A percentile compares a stretch with the other conserved stretches of the same genome.
These are phyloP conservation scores for Ascosphaera acerosa DNA, from an alignment of 2,329 filamentous ascomycete species.

Conservation along the genomic window DNA sequence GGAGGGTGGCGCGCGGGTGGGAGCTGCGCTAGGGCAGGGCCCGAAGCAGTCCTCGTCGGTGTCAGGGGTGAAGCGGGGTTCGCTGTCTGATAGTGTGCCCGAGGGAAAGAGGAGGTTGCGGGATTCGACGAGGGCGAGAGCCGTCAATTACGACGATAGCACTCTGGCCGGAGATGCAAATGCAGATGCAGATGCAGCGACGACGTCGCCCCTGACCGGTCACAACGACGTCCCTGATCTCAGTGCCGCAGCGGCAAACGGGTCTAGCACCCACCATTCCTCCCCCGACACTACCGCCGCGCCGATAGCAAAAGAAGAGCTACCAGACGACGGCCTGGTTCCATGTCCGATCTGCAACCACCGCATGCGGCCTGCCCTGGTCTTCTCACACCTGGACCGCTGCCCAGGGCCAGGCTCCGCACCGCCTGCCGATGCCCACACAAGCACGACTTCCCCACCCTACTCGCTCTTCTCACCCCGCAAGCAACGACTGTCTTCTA, in stretches of 20 bases:
- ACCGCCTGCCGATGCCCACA: too few relatives aligned
- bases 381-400: slow-evolving; percentile 59
- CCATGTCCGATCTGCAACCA: slow-evolving; percentile 58
- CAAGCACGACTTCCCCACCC: too few relatives aligned
- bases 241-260: neutral
- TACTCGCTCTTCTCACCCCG: too few relatives aligned
- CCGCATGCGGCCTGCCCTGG: slow-evolving; percentile 53
- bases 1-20: slow-evolving; percentile 4
- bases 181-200: neutral
- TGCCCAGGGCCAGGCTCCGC: slow-evolving; percentile 21
- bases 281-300: too few relatives aligned
- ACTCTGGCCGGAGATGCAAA: too few relatives aligned
- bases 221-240: neutral
- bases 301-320: too few relatives aligned
- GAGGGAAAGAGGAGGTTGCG: slow-evolving; percentile 1
- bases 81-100: neutral
- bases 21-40: too few relatives aligned
- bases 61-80: neutral
- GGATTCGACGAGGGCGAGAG: neutral
- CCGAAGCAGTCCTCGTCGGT: too few relatives aligned
- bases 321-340: slow-evolving; percentile 45
- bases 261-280: neutral
- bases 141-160: too few relatives aligned
- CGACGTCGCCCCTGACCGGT: neutral
- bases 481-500: too few relatives aligned